Conservation (phyloP, 129 eudicot genomes). For the Oenanthe sinensis region DNA sequence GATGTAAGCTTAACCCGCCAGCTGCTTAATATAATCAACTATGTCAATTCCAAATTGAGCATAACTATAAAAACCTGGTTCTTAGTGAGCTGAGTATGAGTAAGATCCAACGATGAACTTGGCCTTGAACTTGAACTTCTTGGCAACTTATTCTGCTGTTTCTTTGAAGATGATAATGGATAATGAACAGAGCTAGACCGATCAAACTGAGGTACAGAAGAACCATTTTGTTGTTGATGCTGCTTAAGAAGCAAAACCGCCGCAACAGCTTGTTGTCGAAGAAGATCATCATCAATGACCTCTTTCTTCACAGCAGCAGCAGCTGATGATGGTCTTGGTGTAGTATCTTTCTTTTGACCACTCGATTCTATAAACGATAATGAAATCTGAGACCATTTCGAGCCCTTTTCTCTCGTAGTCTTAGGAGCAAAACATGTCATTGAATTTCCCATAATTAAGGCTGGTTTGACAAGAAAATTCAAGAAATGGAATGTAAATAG, state of each 20-base stretch:
- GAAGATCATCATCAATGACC: slow-evolving; percentile 10
- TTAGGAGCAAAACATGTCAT: background rate
- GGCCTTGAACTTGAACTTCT: slow-evolving; percentile 16
- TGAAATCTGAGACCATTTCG: background rate
- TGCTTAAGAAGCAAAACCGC: slow-evolving; percentile 11
- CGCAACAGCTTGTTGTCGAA: slow-evolving; percentile 14
- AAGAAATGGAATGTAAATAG: background rate
- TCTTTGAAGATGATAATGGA: slow-evolving; percentile 3
- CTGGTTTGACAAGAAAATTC: background rate
- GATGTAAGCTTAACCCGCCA: background rate
- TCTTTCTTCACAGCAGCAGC: background rate
- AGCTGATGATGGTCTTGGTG: background rate
- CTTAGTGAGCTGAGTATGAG: background rate
- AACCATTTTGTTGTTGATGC: slow-evolving; percentile 16
- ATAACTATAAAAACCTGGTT: background rate
- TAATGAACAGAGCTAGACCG: slow-evolving; percentile 16
- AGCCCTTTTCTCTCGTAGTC: background rate
- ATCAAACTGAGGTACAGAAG: slow-evolving; percentile 8
- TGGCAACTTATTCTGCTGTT: slow-evolving; percentile 12
- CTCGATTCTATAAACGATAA: background rate
- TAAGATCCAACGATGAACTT: background rate
- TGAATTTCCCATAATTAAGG: background rate
- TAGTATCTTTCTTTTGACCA: background rate
- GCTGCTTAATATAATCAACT: background rate
- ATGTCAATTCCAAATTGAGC: background rate